phyloP scores from a whole-genome alignment of 352 stramenopile genomes.

The Lagenidium sp. region DNA sequence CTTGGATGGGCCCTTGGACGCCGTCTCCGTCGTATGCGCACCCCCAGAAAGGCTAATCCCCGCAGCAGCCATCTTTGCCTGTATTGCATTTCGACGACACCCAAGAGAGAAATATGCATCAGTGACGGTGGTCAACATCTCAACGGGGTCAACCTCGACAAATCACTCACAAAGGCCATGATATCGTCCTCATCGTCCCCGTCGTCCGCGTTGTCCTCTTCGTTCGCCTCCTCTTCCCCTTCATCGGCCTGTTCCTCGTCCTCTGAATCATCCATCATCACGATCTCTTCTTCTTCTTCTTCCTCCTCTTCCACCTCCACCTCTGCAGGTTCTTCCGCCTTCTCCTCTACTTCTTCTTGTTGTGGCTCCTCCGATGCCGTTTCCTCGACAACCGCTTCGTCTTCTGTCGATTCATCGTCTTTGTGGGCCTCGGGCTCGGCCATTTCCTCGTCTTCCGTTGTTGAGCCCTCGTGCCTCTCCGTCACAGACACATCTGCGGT shows the following conservation, averaged over 20 bases:
- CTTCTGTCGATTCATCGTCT: background rate
- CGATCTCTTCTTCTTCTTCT: conserved; percentile 33
- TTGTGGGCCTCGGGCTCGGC: background rate
- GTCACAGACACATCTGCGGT: background rate
- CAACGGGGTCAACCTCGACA: too few species aligned
- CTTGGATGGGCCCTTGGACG: background rate
- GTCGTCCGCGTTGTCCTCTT: conserved; percentile 8
- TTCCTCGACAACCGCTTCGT: background rate
- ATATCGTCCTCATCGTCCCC: conserved; percentile 36
- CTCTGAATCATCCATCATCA: conserved; percentile 32
- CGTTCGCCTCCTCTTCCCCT: conserved; percentile 3
- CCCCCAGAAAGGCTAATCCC: conserved; percentile 11
- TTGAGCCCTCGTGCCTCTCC: background rate
- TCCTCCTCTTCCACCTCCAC: conserved; percentile 14
- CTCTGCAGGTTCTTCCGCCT: conserved; percentile 1
- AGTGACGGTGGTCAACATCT: background rate
- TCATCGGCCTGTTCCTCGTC: conserved; percentile 11
- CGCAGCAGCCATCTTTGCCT: conserved; percentile 16
- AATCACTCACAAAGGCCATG: conserved; percentile 32
- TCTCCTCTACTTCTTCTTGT: background rate
- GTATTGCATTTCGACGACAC: background rate
- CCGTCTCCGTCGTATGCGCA: background rate
- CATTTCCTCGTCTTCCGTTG: background rate
- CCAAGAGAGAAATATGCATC: background rate
- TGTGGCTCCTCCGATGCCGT: background rate